Conservation (phyloP, 2,329 filamentous ascomycete genomes). For the Trichoderma sp. region DNA sequence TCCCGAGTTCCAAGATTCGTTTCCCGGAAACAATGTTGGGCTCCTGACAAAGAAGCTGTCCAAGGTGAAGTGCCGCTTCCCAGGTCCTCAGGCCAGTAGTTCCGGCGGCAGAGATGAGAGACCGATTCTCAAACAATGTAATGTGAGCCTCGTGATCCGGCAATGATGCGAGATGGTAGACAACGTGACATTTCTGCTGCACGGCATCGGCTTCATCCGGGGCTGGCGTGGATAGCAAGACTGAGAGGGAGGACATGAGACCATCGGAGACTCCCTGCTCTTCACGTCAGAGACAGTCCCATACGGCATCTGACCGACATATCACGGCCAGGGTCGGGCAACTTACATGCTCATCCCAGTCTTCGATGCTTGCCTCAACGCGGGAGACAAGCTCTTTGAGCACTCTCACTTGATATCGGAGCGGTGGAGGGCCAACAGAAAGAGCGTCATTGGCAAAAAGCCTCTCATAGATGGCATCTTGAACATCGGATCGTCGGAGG, state of each 20-base stretch:
- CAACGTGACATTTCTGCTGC: conserved; percentile 74
- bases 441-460: conserved; percentile 65
- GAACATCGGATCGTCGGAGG: conserved; percentile 62
- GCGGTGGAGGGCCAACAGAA: conserved; percentile 59
- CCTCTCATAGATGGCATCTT: conserved; percentile 64
- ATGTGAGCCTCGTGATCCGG: conserved; percentile 41
- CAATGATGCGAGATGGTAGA: conserved; percentile 58
- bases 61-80: conserved; percentile 77
- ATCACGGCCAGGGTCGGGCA: background rate
- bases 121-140: conserved; percentile 68
- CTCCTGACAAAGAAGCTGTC: conserved; percentile 63
- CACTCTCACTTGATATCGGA: conserved; percentile 68
- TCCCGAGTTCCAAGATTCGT: conserved; percentile 70
- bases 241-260: conserved; percentile 69
- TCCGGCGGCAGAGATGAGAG: conserved; percentile 68
- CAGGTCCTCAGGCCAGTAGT: conserved; percentile 79
- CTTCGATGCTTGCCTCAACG: conserved; percentile 73
- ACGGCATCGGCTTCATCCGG: conserved; percentile 66
- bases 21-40: conserved; percentile 52
- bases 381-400: conserved; percentile 71
- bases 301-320: background rate
- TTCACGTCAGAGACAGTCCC: conserved; percentile 32
- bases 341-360: conserved; percentile 88
- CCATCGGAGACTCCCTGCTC: conserved; percentile 78
- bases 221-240: conserved; percentile 63